Evolutionary conservation across 1,139 yeast species (phyloP).

Genomic region (Nakaseomyces sp.): DNA sequence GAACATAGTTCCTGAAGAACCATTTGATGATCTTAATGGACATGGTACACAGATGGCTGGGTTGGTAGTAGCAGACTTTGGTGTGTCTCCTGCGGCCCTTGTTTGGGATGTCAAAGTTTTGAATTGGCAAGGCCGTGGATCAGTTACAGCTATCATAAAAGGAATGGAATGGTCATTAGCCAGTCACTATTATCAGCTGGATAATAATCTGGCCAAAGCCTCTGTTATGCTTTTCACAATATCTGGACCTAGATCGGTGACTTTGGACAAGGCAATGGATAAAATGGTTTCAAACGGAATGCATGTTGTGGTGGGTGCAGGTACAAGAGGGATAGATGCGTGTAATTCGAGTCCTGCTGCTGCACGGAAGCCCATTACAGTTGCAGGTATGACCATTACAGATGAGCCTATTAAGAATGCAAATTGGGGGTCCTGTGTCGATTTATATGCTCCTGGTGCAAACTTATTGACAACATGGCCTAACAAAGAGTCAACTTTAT

Average conservation of each 20-base stretch:
- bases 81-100: too few species aligned
- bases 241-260: slow-evolving; percentile 78
- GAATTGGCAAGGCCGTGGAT: too few species aligned
- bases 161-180: too few species aligned
- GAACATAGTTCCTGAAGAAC: too few species aligned
- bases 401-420: slow-evolving; percentile 74
- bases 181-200: not conserved
- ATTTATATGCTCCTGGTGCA: slow-evolving; percentile 78
- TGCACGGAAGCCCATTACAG: slow-evolving; percentile 66
- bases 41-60: too few species aligned
- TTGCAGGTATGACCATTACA: slow-evolving; percentile 70
- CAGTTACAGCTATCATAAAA: too few species aligned
- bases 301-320: slow-evolving; percentile 83
- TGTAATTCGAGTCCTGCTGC: slow-evolving; percentile 78
- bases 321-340: slow-evolving; percentile 78
- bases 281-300: slow-evolving; percentile 77
- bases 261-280: slow-evolving; percentile 72
- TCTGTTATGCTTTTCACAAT: slow-evolving; percentile 86
- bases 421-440: slow-evolving; percentile 78
- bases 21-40: too few species aligned
- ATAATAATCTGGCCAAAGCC: slow-evolving; percentile 55
- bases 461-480: slow-evolving; percentile 76
- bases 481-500: slow-evolving; percentile 42
- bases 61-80: too few species aligned
- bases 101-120: too few species aligned